Evolutionary conservation across 441 rosid species (phyloP).

Genomic region (Melastoma candidum): DNA sequence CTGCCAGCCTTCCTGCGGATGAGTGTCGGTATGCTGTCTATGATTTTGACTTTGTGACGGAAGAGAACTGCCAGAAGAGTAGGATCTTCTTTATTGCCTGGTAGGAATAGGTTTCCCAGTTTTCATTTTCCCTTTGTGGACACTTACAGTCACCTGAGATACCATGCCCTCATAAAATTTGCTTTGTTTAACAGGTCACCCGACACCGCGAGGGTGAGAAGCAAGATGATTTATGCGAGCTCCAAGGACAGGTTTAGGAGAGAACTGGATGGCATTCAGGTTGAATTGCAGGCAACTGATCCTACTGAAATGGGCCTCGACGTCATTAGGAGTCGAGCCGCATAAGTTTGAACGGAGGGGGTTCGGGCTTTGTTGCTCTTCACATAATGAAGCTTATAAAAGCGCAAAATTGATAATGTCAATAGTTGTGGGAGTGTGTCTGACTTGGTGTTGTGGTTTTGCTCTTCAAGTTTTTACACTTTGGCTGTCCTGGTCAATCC

Average conservation of each 20-base stretch:
- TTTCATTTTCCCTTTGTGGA: not conserved
- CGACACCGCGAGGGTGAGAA: constrained; percentile 42
- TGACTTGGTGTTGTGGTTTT: no score
- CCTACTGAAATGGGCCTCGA: constrained; percentile 56
- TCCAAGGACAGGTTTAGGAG: constrained; percentile 53
- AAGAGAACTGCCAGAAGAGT: constrained; percentile 47
- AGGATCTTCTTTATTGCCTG: constrained; percentile 56
- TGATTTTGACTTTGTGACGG: constrained; percentile 47
- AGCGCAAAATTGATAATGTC: no score
- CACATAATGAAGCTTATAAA: constrained; percentile 24
- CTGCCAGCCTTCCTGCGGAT: constrained; percentile 48
- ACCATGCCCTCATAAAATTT: not conserved
- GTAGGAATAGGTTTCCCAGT: constrained; percentile 12
- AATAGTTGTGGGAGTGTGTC: no score
- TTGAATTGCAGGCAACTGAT: constrained; percentile 48
- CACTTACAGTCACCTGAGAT: not conserved
- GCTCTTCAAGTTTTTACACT: no score
- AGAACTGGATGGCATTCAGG: constrained; percentile 43
- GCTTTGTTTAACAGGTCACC: constrained; percentile 31
- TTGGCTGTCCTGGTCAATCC: no score
- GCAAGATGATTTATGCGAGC: constrained; percentile 59
- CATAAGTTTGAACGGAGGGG: constrained; percentile 13
- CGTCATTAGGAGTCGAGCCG: constrained; percentile 37
- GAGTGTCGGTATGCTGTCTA: constrained; percentile 53
- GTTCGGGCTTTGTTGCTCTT: constrained; percentile 8